Evolutionary conservation across 306 rosid species (phyloP), one percentile per base, ranked within the genome.

Genomic region (Pachyrhizus erosus): DNA sequence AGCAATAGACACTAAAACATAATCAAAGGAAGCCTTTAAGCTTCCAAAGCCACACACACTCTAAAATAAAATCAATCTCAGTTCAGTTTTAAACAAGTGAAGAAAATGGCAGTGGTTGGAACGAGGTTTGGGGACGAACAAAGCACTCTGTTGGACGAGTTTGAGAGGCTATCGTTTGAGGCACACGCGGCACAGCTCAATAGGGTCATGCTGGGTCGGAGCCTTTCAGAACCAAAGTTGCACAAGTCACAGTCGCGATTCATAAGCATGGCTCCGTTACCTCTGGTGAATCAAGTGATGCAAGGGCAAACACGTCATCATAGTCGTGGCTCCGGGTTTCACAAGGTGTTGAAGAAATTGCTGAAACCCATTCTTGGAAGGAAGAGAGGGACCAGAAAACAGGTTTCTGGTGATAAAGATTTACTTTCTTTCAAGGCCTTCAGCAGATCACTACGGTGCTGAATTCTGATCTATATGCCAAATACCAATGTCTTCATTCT

Each of bases 121-220:
- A 89, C 52, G 73, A 89, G 84, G 40, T 92, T 91, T n/a, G 98
- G 98, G 2, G 99, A 96, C 18, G 93, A 89, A 78, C 67, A 89
- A 24, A 95, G 98, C 87, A 82, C 54, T 43, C 89, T 96, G 3
- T 61, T 96, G 82, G 99, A 96, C 68, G 88, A 80, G 45, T 93
- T 84, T 49, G 99, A 96, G 89, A 88, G 98, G 48, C 23, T 81
- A 18, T 81, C 94, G 5, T 75, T 91, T 3, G 96, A 96, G 84
- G 87, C 82, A 24, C 94, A 91, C 21, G 91, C 91, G 26, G 78
- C 86, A 5, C 82, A 90, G n/a, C 91, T 96, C 18, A 89, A 76
- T 76, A 84, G 79, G 45, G 93, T 97, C 17, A 91, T 90, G 77
- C 61, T 89, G 5, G 80, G 75, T 5, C 82, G 94, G 13, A 92